Percentiles rank a stretch among this genome's conserved stretches.
Conservation (phyloP, 768 basidiomycete species). For the Tylopilus balloui region DNA sequence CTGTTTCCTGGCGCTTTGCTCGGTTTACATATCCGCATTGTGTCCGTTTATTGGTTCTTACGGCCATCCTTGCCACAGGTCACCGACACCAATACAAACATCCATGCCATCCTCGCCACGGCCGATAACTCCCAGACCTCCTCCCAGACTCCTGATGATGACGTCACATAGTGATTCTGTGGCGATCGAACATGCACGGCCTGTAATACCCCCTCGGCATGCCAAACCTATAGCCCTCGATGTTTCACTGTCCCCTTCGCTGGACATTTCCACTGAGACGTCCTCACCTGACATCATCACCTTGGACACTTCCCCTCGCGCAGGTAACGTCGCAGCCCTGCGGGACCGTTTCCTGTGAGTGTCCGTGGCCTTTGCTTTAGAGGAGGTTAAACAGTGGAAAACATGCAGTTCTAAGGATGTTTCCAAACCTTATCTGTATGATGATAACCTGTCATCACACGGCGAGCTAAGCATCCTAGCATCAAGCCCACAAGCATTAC, state of each 20-base stretch:
- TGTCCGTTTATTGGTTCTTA: too few species aligned
- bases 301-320: slow-evolving; percentile 6
- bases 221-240: slow-evolving; percentile 6
- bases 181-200: slow-evolving; percentile 7
- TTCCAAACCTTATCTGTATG: slow-evolving; percentile 2
- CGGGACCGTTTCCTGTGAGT: slow-evolving; percentile 33
- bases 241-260: slow-evolving; percentile 1
- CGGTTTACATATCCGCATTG: too few species aligned
- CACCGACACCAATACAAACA: not conserved
- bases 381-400: not conserved
- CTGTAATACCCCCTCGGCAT: slow-evolving; percentile 23
- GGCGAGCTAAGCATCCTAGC: slow-evolving; percentile 25
- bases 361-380: not conserved
- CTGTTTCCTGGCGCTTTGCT: not conserved
- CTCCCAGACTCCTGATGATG: slow-evolving; percentile 13
- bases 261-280: slow-evolving; percentile 1
- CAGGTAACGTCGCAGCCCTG: slow-evolving; percentile 36
- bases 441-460: slow-evolving; percentile 16
- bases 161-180: slow-evolving; percentile 20
- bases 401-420: slow-evolving; percentile 22
- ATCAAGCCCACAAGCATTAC: slow-evolving; percentile 19
- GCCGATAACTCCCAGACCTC: slow-evolving; percentile 16
- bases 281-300: not conserved
- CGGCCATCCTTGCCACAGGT: slow-evolving; percentile 9
- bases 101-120: slow-evolving; percentile 14